Conservation (phyloP, 2,329 filamentous ascomycete genomes). For the Diplodia intermedia region DNA sequence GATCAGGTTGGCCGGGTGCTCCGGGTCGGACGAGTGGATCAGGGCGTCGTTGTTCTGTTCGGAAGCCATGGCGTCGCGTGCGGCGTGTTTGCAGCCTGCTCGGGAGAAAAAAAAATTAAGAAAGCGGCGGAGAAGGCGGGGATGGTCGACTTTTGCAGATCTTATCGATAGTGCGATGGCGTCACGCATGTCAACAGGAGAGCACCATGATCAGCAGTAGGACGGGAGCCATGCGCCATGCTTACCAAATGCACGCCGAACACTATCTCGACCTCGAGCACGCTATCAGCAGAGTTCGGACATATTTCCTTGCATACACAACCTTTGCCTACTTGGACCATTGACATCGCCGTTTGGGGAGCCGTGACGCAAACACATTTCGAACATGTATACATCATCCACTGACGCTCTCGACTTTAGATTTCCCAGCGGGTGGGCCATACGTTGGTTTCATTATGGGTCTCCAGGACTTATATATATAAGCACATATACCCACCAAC, state of each 20-base stretch:
- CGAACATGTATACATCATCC: background rate
- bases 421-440: background rate
- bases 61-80: slow-evolving; percentile 21
- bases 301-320: too few species aligned
- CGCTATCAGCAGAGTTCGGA: too few species aligned
- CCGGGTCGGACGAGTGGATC: slow-evolving; percentile 68
- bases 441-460: background rate
- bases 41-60: slow-evolving; percentile 55
- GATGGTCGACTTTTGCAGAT: slow-evolving; percentile 8
- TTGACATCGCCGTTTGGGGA: too few species aligned
- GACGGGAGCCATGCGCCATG: background rate
- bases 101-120: background rate
- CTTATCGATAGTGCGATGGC: slow-evolving; percentile 25
- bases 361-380: too few species aligned
- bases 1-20: slow-evolving; percentile 94
- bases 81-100: too few species aligned
- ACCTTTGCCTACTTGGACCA: too few species aligned
- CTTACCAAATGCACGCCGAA: background rate
- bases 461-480: background rate
- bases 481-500: background rate
- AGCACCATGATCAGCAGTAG: too few species aligned
- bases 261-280: background rate
- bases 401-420: background rate
- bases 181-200: background rate
- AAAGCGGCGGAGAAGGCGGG: background rate